Evolutionary conservation across 2,329 filamentous ascomycete species (phyloP), one percentile per base, ranked within the genome.

Genomic region (Zymoseptoria brevis): DNA sequence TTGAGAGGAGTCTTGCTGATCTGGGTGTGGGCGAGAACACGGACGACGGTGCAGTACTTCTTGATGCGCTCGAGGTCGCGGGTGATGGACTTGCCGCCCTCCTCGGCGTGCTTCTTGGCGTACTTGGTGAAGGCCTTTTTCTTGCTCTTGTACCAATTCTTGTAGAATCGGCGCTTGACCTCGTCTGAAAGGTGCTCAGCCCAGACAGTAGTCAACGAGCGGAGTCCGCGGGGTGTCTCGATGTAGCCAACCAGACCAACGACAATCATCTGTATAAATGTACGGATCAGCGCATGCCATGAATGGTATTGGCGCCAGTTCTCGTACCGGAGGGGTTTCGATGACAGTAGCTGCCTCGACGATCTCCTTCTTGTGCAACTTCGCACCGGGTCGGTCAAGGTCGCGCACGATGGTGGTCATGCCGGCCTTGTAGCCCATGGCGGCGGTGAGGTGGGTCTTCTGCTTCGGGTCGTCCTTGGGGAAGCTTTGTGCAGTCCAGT

Each of bases 111-210:
- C 87, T 96, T 93, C 90, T 97, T 99, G 84, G 94, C 90, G 83
- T 99, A 99, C 86, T 96, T 96, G 86, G 94, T 99, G 85, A 99
- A 99, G 66, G 94, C 94, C 93, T 99, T 99, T 90, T 96, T 97
- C 92, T 99, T 99, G 86, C 87, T 91, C 89, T 96, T 96, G 89
- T 99, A 99, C 94, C 94, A 99, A 89, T 99, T 99, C 91, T 97
- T 97, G 90, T 99, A 99, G 90, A 99, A 99, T 78, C 94, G 90
- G 76, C 94, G 90, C 88, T 96, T 96, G 80, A 99, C 78, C 83
- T 97, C 94, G 80, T 99, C 94, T 81, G 89, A 90, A 80, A 99
- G 81, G 80, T 99, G 94, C 87, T 97, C 94, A 76, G 94, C 94
- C 94, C 94, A 99, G 78, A 99, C 90, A 77, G 94, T 97, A 79